Conservation (phyloP, 257 asterid genomes). For the Scutellaria baicalensis region DNA sequence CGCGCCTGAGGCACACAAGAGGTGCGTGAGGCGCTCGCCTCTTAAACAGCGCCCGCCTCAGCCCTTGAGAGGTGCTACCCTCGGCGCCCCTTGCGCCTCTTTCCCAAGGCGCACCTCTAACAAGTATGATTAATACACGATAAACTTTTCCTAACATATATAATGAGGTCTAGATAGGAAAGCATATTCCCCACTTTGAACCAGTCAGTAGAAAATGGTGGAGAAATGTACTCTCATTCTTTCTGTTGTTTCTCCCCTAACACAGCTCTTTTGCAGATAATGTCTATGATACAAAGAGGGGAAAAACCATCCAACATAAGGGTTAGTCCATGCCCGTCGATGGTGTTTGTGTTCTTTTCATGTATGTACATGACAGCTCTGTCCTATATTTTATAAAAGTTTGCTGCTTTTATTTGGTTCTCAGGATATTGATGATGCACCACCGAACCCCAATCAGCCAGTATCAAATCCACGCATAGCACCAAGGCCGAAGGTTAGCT, state of each 20-base stretch:
- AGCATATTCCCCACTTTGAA: neutral
- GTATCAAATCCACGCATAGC: slow-evolving; percentile 62
- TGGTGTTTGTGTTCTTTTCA: slow-evolving; percentile 4
- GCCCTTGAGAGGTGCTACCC: too few relatives aligned
- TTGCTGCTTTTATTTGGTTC: slow-evolving; percentile 2
- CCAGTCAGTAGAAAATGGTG: neutral
- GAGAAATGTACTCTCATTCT: neutral
- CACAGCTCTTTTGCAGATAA: slow-evolving; percentile 45
- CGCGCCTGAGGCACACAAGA: too few relatives aligned
- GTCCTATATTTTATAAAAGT: neutral
- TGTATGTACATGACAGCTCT: neutral
- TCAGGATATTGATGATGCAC: slow-evolving; percentile 90
- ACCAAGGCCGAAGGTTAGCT: slow-evolving; percentile 76
- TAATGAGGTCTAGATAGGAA: neutral
- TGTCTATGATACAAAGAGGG: slow-evolving; percentile 93
- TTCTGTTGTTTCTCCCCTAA: neutral
- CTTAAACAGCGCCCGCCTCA: too few relatives aligned
- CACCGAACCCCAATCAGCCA: slow-evolving; percentile 91
- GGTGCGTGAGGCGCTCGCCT: too few relatives aligned
- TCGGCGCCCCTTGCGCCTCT: too few relatives aligned
- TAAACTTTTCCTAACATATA: neutral
- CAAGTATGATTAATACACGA: too few relatives aligned
- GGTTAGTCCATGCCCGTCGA: slow-evolving; percentile 35
- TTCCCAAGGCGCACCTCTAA: too few relatives aligned
- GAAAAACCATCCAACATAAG: slow-evolving; percentile 87